Conservation (phyloP, 176 grass and related monocot species). For the Eragrostis curvula region DNA sequence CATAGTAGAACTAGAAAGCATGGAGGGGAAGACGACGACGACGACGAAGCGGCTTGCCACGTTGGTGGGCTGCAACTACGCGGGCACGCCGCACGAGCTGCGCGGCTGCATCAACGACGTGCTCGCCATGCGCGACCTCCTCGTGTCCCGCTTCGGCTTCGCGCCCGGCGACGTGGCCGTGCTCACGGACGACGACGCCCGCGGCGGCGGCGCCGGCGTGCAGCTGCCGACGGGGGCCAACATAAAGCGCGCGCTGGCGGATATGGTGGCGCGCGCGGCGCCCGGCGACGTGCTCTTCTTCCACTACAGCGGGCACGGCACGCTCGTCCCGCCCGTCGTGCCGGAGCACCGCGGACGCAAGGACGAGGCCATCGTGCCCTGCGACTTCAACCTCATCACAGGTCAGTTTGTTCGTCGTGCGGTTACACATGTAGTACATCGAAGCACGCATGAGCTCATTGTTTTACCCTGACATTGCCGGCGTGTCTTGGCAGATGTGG, state of each 20-base stretch:
- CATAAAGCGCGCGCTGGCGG: slow-evolving; percentile 61
- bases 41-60: slow-evolving; percentile 37
- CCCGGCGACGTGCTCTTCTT: slow-evolving; percentile 81
- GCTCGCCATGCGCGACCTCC: slow-evolving; percentile 52
- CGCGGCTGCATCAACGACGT: slow-evolving; percentile 96
- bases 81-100: slow-evolving; percentile 55
- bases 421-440: too few relatives aligned
- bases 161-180: slow-evolving; percentile 48
- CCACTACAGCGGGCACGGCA: slow-evolving; percentile 89
- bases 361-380: slow-evolving; percentile 91
- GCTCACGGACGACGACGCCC: slow-evolving; percentile 56
- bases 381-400: slow-evolving; percentile 89
- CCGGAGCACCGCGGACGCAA: slow-evolving; percentile 1
- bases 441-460: too few relatives aligned
- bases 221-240: slow-evolving; percentile 70
- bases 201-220: slow-evolving; percentile 6
- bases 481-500: too few relatives aligned
- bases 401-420: too few relatives aligned
- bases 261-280: slow-evolving; percentile 63
- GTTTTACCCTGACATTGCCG: too few relatives aligned
- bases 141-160: slow-evolving; percentile 66
- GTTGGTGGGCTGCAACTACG: slow-evolving; percentile 91
- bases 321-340: slow-evolving; percentile 57
- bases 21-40: slow-evolving; percentile 45
- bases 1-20: too few relatives aligned